Percentiles rank a stretch among this genome's conserved stretches.
phyloP scores from a whole-genome alignment of 108 stramenopile genomes.

The Stephanodiscus triporus region DNA sequence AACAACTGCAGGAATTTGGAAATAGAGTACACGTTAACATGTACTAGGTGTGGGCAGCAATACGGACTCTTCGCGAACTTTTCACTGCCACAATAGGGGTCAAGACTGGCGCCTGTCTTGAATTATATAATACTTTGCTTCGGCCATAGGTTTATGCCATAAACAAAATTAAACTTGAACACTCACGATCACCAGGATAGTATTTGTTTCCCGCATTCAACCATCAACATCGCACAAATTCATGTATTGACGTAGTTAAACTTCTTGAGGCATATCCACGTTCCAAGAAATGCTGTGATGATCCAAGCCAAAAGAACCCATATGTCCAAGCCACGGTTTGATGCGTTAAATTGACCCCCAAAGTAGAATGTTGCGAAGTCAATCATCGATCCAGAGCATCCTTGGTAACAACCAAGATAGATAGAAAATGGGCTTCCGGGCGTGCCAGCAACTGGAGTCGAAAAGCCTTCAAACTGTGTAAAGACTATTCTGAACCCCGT shows the following conservation, averaged over 20 bases:
- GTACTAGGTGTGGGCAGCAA: too few relatives aligned
- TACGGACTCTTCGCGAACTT: too few relatives aligned
- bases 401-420: constrained; percentile 24
- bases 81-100: too few relatives aligned
- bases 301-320: constrained; percentile 33
- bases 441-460: constrained; percentile 18
- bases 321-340: constrained; percentile 29
- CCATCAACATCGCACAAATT: too few relatives aligned
- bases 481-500: constrained; percentile 17
- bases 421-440: constrained; percentile 29
- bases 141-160: too few relatives aligned
- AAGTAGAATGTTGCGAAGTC: constrained; percentile 43
- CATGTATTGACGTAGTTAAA: constrained; percentile 37
- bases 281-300: constrained; percentile 15
- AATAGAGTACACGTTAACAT: too few relatives aligned
- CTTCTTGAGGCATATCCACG: constrained; percentile 28
- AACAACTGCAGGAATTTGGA: too few relatives aligned
- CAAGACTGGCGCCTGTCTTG: too few relatives aligned
- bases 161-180: too few relatives aligned
- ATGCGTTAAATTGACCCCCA: constrained; percentile 37
- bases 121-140: too few relatives aligned
- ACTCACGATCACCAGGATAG: too few relatives aligned
- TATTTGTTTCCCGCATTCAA: too few relatives aligned
- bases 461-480: constrained; percentile 35
- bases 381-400: constrained; percentile 33